Percentiles rank a stretch among this genome's conserved stretches.
Evolutionary conservation across 2,329 filamentous ascomycete species (phyloP).

Genomic region (Fusarium sp.): DNA sequence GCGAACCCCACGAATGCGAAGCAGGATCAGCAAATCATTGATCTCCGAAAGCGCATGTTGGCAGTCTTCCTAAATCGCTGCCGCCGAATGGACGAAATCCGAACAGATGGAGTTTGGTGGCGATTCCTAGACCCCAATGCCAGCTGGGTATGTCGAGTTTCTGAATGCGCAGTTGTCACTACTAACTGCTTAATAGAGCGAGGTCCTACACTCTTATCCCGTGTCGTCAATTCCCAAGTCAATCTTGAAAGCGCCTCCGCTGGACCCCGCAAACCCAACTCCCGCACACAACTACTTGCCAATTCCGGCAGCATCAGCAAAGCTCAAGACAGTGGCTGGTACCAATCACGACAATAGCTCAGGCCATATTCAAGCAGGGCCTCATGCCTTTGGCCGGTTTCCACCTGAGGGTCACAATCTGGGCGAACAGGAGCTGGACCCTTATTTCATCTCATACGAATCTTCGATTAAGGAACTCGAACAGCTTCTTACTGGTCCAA

Average conservation of each 20-base stretch:
- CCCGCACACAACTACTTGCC: constrained; percentile 89
- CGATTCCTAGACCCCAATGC: constrained; percentile 97
- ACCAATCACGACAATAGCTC: constrained; percentile 50
- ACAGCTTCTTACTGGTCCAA: constrained; percentile 86
- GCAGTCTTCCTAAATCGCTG: constrained; percentile 96
- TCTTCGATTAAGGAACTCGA: constrained; percentile 92
- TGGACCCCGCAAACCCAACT: constrained; percentile 93
- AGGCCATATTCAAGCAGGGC: constrained; percentile 55
- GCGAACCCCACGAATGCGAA: constrained; percentile 98
- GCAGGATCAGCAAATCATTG: constrained; percentile 96
- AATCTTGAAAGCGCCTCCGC: constrained; percentile 91
- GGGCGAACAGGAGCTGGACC: constrained; percentile 90
- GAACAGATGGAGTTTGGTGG: constrained; percentile 97
- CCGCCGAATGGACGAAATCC: constrained; percentile 89
- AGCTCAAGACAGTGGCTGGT: constrained; percentile 73
- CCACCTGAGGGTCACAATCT: constrained; percentile 81
- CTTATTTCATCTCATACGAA: constrained; percentile 96
- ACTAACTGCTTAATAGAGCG: constrained; percentile 69
- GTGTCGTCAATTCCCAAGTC: constrained; percentile 93
- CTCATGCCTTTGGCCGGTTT: constrained; percentile 80
- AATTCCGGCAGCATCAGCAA: constrained; percentile 85
- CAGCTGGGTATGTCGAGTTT: constrained; percentile 80
- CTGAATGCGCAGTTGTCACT: background rate
- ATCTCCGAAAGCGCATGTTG: constrained; percentile 95
- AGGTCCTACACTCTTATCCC: constrained; percentile 93